Percentiles rank a stretch among this genome's conserved stretches.
Conservation (phyloP, 2,329 filamentous ascomycete species). For the Dothideomycetes sp. region DNA sequence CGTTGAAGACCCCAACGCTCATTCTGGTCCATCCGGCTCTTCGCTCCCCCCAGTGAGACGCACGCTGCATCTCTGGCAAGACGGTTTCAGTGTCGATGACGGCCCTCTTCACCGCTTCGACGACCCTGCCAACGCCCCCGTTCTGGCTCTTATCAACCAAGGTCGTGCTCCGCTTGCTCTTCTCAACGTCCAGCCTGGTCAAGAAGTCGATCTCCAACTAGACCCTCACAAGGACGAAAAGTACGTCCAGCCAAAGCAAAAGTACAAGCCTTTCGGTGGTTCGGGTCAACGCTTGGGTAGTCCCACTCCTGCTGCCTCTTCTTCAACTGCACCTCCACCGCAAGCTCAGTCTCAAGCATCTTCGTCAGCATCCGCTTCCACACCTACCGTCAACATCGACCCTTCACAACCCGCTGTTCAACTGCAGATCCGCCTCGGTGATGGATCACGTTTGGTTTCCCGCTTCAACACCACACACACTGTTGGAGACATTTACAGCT, state of each 20-base stretch:
- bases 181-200: constrained; percentile 64
- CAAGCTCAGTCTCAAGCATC: constrained; percentile 27
- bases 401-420: constrained; percentile 57
- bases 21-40: constrained; percentile 31
- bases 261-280: constrained; percentile 67
- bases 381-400: constrained; percentile 47
- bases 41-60: constrained; percentile 48
- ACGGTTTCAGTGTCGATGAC: constrained; percentile 80
- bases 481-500: constrained; percentile 66
- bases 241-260: constrained; percentile 62
- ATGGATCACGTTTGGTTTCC: constrained; percentile 67
- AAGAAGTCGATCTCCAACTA: constrained; percentile 71
- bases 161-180: constrained; percentile 69
- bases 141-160: constrained; percentile 65
- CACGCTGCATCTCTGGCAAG: constrained; percentile 68
- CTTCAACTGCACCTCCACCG: constrained; percentile 21
- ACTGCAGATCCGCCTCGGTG: constrained; percentile 68
- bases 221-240: constrained; percentile 64
- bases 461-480: constrained; percentile 76
- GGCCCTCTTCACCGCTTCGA: constrained; percentile 70
- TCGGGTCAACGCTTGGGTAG: constrained; percentile 66
- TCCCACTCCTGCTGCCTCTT: constrained; percentile 58
- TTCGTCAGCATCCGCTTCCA: constrained; percentile 25
- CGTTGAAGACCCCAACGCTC: constrained; percentile 51
- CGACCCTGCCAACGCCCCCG: constrained; percentile 63